A percentile compares a stretch with the other conserved stretches of the same genome.
phyloP scores from a whole-genome alignment of 306 rosid species.

The Rosa chinensis region DNA sequence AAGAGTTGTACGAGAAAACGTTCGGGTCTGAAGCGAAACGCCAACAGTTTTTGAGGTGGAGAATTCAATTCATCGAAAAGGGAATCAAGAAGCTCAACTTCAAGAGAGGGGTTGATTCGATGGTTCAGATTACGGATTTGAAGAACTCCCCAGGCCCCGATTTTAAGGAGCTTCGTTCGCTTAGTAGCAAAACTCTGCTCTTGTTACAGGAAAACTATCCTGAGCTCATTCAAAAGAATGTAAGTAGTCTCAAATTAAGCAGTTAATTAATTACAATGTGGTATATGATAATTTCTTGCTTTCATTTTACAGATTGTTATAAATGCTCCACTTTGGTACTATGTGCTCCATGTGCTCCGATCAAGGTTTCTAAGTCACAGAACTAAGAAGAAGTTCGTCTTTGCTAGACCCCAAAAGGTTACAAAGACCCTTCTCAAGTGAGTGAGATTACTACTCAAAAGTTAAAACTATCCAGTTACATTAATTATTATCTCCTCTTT shows the following conservation, averaged over 20 bases:
- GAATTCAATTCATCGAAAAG: conserved; percentile 57
- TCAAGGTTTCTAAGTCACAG: conserved; percentile 50
- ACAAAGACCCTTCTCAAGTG: conserved; percentile 77
- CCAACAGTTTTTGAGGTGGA: conserved; percentile 56
- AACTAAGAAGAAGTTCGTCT: conserved; percentile 54
- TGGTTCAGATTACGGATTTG: conserved; percentile 63
- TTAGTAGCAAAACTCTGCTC: conserved; percentile 41
- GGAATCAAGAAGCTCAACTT: conserved; percentile 47
- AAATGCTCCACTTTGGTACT: conserved; percentile 82
- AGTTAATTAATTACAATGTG: neutral
- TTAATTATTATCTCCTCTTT: neutral
- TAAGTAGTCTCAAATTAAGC: conserved; percentile 5
- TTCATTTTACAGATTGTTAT: conserved; percentile 53
- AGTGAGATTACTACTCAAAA: conserved; percentile 16
- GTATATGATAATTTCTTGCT: neutral
- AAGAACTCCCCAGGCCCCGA: conserved; percentile 47
- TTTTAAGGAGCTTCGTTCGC: conserved; percentile 52
- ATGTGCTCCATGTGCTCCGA: conserved; percentile 50
- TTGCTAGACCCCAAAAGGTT: conserved; percentile 56
- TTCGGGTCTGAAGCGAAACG: conserved; percentile 54
- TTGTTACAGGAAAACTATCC: conserved; percentile 65
- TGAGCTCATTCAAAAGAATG: conserved; percentile 48
- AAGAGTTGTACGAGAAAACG: conserved; percentile 29
- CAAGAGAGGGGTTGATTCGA: conserved; percentile 57
- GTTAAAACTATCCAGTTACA: neutral